These are phyloP conservation scores for Eucalyptus curtisii DNA, from an alignment of 345 rosid species.

Conservation along the genomic window DNA sequence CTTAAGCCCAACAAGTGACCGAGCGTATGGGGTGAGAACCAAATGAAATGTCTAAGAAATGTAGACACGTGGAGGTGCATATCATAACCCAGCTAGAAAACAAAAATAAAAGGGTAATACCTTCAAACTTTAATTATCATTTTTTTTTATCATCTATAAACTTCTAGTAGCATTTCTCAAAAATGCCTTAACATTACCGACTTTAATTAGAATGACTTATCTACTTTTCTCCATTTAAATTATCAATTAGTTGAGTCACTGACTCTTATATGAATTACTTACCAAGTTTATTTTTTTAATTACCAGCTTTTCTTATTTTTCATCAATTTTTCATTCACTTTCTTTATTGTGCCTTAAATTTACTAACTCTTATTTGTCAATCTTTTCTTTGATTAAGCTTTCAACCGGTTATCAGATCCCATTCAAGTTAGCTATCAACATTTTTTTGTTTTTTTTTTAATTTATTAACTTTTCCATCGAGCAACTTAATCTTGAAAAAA, in stretches of 20 bases:
- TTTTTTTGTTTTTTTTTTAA: background rate
- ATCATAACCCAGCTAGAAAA: background rate
- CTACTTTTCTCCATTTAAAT: too few relatives aligned
- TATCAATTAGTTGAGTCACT: background rate
- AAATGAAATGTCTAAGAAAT: background rate
- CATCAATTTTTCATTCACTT: background rate
- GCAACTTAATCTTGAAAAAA: background rate
- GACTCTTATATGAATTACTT: too few relatives aligned
- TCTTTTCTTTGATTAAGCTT: too few relatives aligned
- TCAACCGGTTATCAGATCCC: fast-evolving
- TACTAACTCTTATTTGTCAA: background rate
- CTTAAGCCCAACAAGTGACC: background rate
- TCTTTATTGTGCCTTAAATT: background rate
- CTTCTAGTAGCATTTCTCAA: background rate
- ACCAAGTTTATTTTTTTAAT: background rate
- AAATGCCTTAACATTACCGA: background rate
- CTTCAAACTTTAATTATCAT: background rate
- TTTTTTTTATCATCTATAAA: background rate
- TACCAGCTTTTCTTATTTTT: background rate
- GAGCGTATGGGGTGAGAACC: too few relatives aligned
- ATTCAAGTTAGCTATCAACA: background rate
- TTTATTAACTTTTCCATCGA: background rate
- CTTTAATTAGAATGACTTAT: too few relatives aligned
- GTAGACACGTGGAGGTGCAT: background rate
- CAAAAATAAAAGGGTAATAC: too few relatives aligned